phyloP scores from a whole-genome alignment of 2,329 filamentous ascomycete genomes.

The Ceratocystis alfenasii region DNA sequence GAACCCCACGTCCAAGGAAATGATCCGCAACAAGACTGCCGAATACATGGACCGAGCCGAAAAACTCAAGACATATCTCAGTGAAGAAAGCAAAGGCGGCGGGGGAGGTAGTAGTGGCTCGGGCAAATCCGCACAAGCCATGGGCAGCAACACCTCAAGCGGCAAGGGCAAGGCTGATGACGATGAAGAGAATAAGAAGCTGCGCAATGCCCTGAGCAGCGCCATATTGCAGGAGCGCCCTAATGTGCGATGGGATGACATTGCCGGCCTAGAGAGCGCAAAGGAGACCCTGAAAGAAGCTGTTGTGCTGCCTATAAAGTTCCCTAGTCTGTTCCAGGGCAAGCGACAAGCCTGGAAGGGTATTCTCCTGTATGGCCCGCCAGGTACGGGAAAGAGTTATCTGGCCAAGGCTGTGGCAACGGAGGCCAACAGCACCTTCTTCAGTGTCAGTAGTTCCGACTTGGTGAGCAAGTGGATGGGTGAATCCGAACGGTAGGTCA shows the following conservation, averaged over 20 bases:
- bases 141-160: slow-evolving; percentile 59
- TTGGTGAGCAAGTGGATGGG: slow-evolving; percentile 99
- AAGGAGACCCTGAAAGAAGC: slow-evolving; percentile 98
- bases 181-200: slow-evolving; percentile 93
- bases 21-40: slow-evolving; percentile 86
- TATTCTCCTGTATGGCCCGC: slow-evolving; percentile 88
- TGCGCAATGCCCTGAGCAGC: slow-evolving; percentile 77
- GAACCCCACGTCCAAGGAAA: slow-evolving; percentile 91
- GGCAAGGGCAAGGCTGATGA: slow-evolving; percentile 49
- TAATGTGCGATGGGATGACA: slow-evolving; percentile 96
- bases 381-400: slow-evolving; percentile 95
- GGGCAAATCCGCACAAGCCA: slow-evolving; percentile 38
- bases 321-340: slow-evolving; percentile 88
- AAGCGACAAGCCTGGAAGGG: slow-evolving; percentile 98
- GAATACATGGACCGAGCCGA: slow-evolving; percentile 99
- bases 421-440: slow-evolving; percentile 97
- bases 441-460: slow-evolving; percentile 95
- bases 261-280: slow-evolving; percentile 82
- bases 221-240: slow-evolving; percentile 92
- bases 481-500: slow-evolving; percentile 76
- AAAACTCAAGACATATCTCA: slow-evolving; percentile 86
- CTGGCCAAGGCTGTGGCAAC: slow-evolving; percentile 95
- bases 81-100: slow-evolving; percentile 42
- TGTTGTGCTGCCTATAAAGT: slow-evolving; percentile 95
- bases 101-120: slow-evolving; percentile 31